Evolutionary conservation across 176 grass and related monocot species (phyloP), one percentile per base, ranked within the genome.

Genomic region (Musa schizocarpa): DNA sequence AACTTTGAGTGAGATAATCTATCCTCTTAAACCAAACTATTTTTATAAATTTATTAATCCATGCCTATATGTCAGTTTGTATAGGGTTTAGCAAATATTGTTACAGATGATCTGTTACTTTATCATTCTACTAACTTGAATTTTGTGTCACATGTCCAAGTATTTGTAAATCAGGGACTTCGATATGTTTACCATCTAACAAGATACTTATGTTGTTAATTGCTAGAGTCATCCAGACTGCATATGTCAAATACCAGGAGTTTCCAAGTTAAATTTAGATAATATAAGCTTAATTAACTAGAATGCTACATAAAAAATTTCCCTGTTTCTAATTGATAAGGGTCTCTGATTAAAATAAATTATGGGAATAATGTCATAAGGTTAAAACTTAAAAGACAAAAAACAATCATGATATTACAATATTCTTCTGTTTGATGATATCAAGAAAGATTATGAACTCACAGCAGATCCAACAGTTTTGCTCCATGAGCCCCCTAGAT

Each of bases 401-500:
- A 54, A 74, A 9, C 16, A 54, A 26, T 9, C 11, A 0, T 58
- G 69, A 21, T 20, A 20, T 22, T 53, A n/a, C 22, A 72, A 72
- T 13, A 52, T 6, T 53, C 20, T 11, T 59, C 24, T 75, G 43
- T 59, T 77, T 52, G 20, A 24, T 24, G 57, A 25, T 20, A 57
- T 3, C 27, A 34, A 49, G 9, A 50, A 57, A 48, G 21, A n/a
- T 1, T 29, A 52, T 48, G 11, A 63, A 80, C 94, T 85, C 90
- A 98, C 94, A 85, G 79, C 88, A 68, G 83, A 98, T 76, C 94
- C 86, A 73, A 98, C 76, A 72, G 86, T 93, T n/a, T 83, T 84
- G 79, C 88, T 98, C 94, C 94, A 98, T 67, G 94, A 97, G 69
- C 90, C 94, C 23, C 94, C 90, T 11, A 91, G 81, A 75, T 93